Evolutionary conservation across 2,329 filamentous ascomycete genomes (phyloP).

Genomic region (Phaeosphaeria sp.): DNA sequence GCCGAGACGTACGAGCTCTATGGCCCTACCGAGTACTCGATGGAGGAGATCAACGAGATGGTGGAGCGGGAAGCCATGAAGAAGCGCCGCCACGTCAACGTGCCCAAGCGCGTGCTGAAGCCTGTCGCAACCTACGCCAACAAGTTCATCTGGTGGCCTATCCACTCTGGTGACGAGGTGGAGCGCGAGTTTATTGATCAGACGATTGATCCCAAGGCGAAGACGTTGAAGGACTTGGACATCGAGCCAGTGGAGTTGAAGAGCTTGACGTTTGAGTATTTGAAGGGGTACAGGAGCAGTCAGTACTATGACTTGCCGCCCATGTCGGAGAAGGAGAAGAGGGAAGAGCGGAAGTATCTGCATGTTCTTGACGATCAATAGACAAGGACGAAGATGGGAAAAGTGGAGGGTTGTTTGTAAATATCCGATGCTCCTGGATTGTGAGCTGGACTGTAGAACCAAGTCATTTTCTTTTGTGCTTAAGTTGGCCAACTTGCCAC

Average conservation of each 20-base stretch:
- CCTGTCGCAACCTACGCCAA: conserved; percentile 78
- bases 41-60: conserved; percentile 82
- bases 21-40: conserved; percentile 90
- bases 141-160: conserved; percentile 86
- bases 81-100: conserved; percentile 85
- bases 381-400: conserved; percentile 1
- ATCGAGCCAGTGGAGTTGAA: conserved; percentile 88
- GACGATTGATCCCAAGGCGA: conserved; percentile 84
- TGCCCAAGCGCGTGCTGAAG: conserved; percentile 82
- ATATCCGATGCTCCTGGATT: conserved; percentile 30
- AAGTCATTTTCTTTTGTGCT: conserved; percentile 27
- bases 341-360: conserved; percentile 94
- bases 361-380: conserved; percentile 68
- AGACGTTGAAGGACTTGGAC: conserved; percentile 92
- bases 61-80: conserved; percentile 94
- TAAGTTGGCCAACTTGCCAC: not conserved
- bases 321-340: conserved; percentile 91
- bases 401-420: conserved; percentile 23
- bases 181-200: conserved; percentile 95
- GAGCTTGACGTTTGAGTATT: conserved; percentile 89
- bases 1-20: conserved; percentile 93
- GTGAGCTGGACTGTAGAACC: conserved; percentile 32
- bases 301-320: conserved; percentile 93
- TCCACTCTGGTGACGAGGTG: conserved; percentile 81
- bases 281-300: conserved; percentile 90